These are phyloP conservation scores for Hanseniaspora nectarophila DNA, from an alignment of 805 yeast species.

Conservation along the genomic window DNA sequence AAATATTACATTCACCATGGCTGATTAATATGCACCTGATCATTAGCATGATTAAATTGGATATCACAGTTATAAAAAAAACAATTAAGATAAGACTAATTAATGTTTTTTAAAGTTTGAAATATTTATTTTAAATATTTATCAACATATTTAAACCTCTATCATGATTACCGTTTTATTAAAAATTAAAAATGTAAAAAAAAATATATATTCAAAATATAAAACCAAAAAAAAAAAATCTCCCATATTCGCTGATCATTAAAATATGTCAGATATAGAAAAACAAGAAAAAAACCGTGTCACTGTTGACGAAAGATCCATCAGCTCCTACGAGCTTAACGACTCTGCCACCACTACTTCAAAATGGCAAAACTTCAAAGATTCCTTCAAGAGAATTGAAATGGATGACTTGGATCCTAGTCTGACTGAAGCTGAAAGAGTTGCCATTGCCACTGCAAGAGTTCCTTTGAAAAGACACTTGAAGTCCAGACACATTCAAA, in stretches of 20 bases:
- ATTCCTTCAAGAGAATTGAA: conserved; percentile 37
- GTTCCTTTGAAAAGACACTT: conserved; percentile 47
- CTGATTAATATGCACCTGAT: too few relatives aligned
- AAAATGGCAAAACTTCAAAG: conserved; percentile 35
- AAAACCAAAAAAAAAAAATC: neutral
- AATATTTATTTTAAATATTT: too few relatives aligned
- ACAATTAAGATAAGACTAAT: too few relatives aligned
- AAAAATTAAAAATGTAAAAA: too few relatives aligned
- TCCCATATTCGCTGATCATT: neutral
- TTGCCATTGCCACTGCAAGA: conserved; percentile 36
- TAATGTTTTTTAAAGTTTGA: too few relatives aligned
- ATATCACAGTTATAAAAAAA: too few relatives aligned
- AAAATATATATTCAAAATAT: too few relatives aligned
- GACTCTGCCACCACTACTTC: neutral
- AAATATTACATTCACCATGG: too few relatives aligned
- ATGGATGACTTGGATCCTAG: conserved; percentile 31
- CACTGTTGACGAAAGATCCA: neutral
- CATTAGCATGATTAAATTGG: too few relatives aligned
- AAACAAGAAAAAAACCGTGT: conserved; percentile 5
- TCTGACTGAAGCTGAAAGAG: conserved; percentile 35
- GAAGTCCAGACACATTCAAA: conserved; percentile 45
- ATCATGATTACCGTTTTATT: too few relatives aligned
- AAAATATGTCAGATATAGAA: conserved; percentile 5
- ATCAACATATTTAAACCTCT: too few relatives aligned
- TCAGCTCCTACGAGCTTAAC: neutral